phyloP scores from a whole-genome alignment of 768 basidiomycete genomes.

The Roridomyces roridus region DNA sequence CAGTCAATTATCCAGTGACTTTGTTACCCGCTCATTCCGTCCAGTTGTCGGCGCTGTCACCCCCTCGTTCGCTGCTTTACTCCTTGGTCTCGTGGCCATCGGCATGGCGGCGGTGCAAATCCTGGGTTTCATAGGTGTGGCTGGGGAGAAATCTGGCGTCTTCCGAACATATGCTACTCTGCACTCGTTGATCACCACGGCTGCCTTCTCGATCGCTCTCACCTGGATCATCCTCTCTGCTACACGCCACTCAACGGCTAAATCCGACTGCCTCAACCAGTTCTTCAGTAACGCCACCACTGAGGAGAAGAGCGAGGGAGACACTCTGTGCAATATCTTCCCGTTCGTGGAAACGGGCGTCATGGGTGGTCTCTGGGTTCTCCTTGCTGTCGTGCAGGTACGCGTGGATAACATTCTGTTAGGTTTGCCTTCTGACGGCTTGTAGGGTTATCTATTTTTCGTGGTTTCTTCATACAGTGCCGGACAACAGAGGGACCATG shows the following conservation, averaged over 20 bases:
- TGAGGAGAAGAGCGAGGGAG: conserved; percentile 54
- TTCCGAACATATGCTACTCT: conserved; percentile 75
- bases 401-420: conserved; percentile 31
- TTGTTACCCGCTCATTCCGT: conserved; percentile 3
- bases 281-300: conserved; percentile 55
- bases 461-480: conserved; percentile 65
- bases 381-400: conserved; percentile 82
- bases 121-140: conserved; percentile 86
- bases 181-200: conserved; percentile 58
- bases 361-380: conserved; percentile 87
- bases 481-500: conserved; percentile 81
- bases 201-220: conserved; percentile 77
- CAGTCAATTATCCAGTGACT: conserved; percentile 34
- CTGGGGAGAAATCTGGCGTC: conserved; percentile 70
- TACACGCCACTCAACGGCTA: conserved; percentile 73
- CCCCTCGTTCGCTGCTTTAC: conserved; percentile 73
- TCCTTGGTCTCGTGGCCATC: conserved; percentile 82
- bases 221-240: conserved; percentile 87
- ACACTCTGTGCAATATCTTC: conserved; percentile 86
- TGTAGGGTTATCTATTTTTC: conserved; percentile 56
- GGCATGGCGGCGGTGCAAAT: conserved; percentile 78
- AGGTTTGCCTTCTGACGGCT: too few relatives aligned
- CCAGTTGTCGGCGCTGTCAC: conserved; percentile 88
- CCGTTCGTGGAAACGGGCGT: conserved; percentile 92
- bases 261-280: conserved; percentile 63